Base-by-base conservation (phyloP, 352 stramenopile species). In the Thraustochytrium sp. region DNA sequence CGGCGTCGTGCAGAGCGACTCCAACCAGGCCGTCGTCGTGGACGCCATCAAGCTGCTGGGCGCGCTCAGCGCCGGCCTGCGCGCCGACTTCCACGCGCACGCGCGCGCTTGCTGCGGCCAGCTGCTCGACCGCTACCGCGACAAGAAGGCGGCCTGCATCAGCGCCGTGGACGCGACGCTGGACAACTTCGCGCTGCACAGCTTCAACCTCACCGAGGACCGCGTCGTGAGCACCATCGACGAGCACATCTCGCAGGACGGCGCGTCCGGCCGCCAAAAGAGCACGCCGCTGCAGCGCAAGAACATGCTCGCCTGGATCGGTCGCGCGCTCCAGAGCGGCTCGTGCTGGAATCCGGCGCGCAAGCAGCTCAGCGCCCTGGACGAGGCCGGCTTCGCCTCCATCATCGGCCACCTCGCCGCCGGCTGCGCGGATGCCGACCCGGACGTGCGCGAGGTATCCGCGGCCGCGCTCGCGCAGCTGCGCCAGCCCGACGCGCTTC, bases 1-100 rank as follows among this genome's bases (percentile, higher is more conserved):
- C 48, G 68, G 48, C 34, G 48, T 64, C 37, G 38, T 80, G 16
- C 68, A 80, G 51, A 65, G n/a, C 42, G 68, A 80, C 40, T 61
- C 68, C 31, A 80, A 80, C 13, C 68, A 80, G n/a, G 68, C 68
- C 8, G 68, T 80, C 9, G 68, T 80, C 1, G 68, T 80, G 31
- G 48, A 46, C 38, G 48, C 48, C 53, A 63, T 68, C 13, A 46
- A 72, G 18, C 68, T 80, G 11, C 68, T 80, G 3, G 68, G 23
- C 0, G 76, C 37, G 23, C 13, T 80, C 1, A 21, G 68, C 49
- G 42, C 68, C 11, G 68, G 68, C 37, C 46, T 80, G 42, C 46
- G 68, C 31, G 48, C 18, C n/a, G 68, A 80, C 16, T 80, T 80
- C 18, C 68, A 80, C 51, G 21, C 31, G 16, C 68, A 65, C 38